These are phyloP conservation scores for Beauveria pseudobassiana DNA, from an alignment of 2,329 filamentous ascomycete species.

Conservation along the genomic window DNA sequence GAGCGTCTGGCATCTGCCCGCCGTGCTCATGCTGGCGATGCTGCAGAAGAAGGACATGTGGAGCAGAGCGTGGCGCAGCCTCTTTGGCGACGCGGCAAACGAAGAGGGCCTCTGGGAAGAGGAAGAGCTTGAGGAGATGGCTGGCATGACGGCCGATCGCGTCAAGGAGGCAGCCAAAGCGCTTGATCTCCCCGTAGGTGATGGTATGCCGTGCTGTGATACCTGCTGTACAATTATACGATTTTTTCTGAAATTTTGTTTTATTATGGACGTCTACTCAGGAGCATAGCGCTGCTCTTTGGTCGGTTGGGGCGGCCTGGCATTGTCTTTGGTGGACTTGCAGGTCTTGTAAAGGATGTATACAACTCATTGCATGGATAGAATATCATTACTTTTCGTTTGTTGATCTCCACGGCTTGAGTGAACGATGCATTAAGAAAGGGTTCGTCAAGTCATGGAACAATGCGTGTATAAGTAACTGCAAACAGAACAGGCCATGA, in stretches of 20 bases:
- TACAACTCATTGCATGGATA: slow-evolving; percentile 7
- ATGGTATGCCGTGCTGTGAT: neutral
- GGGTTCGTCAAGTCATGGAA: neutral
- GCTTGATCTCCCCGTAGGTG: slow-evolving; percentile 1
- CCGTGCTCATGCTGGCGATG: slow-evolving; percentile 81
- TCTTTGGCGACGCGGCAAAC: slow-evolving; percentile 53
- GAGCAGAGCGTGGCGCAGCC: slow-evolving; percentile 68
- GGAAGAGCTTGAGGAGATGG: slow-evolving; percentile 41
- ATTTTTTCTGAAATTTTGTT: slow-evolving; percentile 6
- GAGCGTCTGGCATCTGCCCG: slow-evolving; percentile 91
- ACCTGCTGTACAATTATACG: slow-evolving; percentile 7
- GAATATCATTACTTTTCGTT: slow-evolving; percentile 5
- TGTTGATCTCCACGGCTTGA: neutral
- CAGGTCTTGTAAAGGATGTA: neutral
- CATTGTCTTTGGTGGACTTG: neutral
- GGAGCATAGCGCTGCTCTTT: neutral
- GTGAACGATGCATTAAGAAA: neutral
- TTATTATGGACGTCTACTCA: slow-evolving; percentile 18
- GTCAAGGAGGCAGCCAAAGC: slow-evolving; percentile 15
- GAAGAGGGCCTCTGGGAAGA: slow-evolving; percentile 53
- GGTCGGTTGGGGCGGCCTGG: neutral
- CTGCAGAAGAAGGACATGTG: slow-evolving; percentile 91
- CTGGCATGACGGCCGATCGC: slow-evolving; percentile 25
- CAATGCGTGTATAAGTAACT: neutral
- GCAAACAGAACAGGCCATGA: neutral